These are phyloP conservation scores for Fusarium nanum DNA, from an alignment of 2,329 filamentous ascomycete species.

Conservation along the genomic window DNA sequence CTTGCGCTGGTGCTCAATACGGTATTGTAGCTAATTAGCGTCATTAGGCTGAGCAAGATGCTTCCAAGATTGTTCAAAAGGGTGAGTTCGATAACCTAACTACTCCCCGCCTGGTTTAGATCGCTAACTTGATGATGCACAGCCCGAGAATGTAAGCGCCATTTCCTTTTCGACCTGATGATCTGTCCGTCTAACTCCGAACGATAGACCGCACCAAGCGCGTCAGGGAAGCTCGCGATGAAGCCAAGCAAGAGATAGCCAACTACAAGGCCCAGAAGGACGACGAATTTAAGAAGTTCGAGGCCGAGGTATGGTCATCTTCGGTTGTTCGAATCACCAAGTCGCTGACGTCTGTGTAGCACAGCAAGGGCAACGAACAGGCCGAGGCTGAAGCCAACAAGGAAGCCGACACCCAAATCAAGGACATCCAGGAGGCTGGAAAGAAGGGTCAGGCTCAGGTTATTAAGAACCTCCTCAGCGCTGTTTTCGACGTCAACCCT, in stretches of 20 bases:
- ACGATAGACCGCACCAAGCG: constrained; percentile 81
- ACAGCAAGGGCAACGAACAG: constrained; percentile 87
- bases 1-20: neutral
- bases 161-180: constrained; percentile 10
- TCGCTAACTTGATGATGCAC: constrained; percentile 46
- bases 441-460: constrained; percentile 84
- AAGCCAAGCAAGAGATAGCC: constrained; percentile 98
- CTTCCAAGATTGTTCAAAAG: constrained; percentile 98
- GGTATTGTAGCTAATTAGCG: constrained; percentile 6
- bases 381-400: constrained; percentile 84
- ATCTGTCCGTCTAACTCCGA: constrained; percentile 9
- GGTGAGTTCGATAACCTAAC: constrained; percentile 64
- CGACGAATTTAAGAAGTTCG: constrained; percentile 93
- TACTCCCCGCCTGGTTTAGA: constrained; percentile 20
- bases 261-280: constrained; percentile 92
- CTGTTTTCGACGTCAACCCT: constrained; percentile 87
- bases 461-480: constrained; percentile 82
- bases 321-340: too few species aligned
- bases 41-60: constrained; percentile 90
- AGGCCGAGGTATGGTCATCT: constrained; percentile 69
- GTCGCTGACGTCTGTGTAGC: constrained; percentile 63
- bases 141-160: constrained; percentile 89
- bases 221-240: constrained; percentile 94
- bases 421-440: constrained; percentile 83
- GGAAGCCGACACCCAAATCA: constrained; percentile 81